These are phyloP conservation scores for Stellera chamaejasme DNA, from an alignment of 345 rosid genomes.

Conservation along the genomic window DNA sequence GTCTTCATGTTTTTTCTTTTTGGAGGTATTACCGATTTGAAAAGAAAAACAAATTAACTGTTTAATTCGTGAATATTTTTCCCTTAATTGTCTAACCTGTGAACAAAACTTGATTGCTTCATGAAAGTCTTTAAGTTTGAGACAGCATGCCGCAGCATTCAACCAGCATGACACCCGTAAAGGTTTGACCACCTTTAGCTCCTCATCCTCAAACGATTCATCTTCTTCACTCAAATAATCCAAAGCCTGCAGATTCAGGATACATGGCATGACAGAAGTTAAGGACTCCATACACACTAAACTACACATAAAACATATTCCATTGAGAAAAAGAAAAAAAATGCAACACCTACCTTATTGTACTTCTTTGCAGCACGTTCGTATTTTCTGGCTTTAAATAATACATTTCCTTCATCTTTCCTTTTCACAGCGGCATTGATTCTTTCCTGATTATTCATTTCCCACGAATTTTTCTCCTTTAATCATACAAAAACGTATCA, in stretches of 20 bases:
- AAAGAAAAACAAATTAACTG: too few relatives aligned
- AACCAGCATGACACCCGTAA: slow-evolving; percentile 49
- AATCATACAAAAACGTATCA: neutral
- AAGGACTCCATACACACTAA: too few relatives aligned
- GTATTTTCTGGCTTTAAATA: slow-evolving; percentile 45
- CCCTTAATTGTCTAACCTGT: slow-evolving; percentile 23
- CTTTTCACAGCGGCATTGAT: slow-evolving; percentile 38
- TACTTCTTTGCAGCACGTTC: slow-evolving; percentile 42
- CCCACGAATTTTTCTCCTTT: slow-evolving; percentile 40
- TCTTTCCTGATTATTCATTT: slow-evolving; percentile 41
- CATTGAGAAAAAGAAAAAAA: neutral
- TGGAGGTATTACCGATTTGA: slow-evolving; percentile 1
- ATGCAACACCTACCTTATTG: slow-evolving; percentile 32
- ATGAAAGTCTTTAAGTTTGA: slow-evolving; percentile 37
- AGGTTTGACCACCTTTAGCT: slow-evolving; percentile 28
- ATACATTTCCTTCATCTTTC: slow-evolving; percentile 53
- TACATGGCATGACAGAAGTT: neutral
- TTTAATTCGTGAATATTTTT: neutral
- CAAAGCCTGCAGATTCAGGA: slow-evolving; percentile 29
- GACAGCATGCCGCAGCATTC: slow-evolving; percentile 55
- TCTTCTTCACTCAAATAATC: slow-evolving; percentile 35
- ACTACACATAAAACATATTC: neutral
- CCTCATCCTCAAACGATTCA: slow-evolving; percentile 33
- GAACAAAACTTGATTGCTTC: slow-evolving; percentile 43
- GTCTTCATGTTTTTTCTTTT: neutral